Percentiles rank a stretch among this genome's conserved stretches.
Conservation (phyloP, 2,329 filamentous ascomycete species). For the Exophiala dermatitidis region DNA sequence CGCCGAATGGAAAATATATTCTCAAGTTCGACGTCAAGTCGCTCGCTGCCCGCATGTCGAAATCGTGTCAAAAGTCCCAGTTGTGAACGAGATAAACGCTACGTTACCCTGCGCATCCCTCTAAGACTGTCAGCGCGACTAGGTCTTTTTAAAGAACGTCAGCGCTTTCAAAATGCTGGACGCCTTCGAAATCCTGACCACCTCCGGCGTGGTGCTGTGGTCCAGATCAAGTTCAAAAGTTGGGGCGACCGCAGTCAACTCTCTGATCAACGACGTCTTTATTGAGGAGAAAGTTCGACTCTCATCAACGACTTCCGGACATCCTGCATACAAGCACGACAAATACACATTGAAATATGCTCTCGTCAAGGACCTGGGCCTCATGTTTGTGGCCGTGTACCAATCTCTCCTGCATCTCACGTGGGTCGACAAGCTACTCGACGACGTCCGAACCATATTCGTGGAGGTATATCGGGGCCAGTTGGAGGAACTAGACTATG, state of each 20-base stretch:
- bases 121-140: no score
- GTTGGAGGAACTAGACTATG: conserved; percentile 71
- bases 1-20: no score
- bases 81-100: no score
- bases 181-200: conserved; percentile 92
- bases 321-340: conserved; percentile 76
- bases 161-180: conserved; percentile 63
- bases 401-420: conserved; percentile 88
- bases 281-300: conserved; percentile 80
- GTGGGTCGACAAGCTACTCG: conserved; percentile 94
- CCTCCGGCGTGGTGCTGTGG: conserved; percentile 94
- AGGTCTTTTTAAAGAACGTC: no score
- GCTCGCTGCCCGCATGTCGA: no score
- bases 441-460: conserved; percentile 90
- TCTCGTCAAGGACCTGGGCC: conserved; percentile 78
- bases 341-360: conserved; percentile 95
- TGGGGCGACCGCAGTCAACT: conserved; percentile 79
- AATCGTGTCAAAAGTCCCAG: no score
- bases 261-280: conserved; percentile 91
- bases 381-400: conserved; percentile 98
- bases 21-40: no score
- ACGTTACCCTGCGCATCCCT: no score
- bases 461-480: conserved; percentile 83
- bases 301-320: conserved; percentile 53
- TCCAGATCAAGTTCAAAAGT: conserved; percentile 77